Conservation (phyloP, 257 asterid genomes). For the Scutellaria barbata region DNA sequence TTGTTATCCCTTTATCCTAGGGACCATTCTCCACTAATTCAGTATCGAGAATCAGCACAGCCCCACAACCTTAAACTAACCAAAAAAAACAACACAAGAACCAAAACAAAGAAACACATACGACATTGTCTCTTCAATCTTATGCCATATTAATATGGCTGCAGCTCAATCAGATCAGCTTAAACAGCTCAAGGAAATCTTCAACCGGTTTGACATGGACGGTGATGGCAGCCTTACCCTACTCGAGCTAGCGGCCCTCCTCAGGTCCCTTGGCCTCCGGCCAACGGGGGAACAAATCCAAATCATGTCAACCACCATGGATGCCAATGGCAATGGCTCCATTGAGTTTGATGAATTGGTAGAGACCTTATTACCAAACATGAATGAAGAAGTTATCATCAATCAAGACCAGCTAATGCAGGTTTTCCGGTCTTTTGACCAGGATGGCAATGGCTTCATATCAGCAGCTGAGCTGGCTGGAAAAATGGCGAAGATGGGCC, state of each 20-base stretch:
- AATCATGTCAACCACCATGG: conserved; percentile 60
- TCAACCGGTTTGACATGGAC: conserved; percentile 88
- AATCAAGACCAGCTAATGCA: conserved; percentile 74
- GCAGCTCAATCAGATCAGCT: conserved; percentile 55
- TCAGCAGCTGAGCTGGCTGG: conserved; percentile 87
- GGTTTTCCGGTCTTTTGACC: conserved; percentile 75
- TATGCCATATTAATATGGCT: conserved; percentile 36
- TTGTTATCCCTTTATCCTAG: neutral
- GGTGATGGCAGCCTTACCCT: conserved; percentile 86
- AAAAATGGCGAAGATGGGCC: conserved; percentile 92
- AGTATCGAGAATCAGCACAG: conserved; percentile 10
- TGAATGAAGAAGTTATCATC: conserved; percentile 54
- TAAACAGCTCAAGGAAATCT: conserved; percentile 65
- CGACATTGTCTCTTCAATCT: neutral
- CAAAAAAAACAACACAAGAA: conserved; percentile 18
- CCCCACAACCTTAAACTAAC: conserved; percentile 33
- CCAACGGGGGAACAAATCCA: conserved; percentile 85
- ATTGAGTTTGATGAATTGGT: conserved; percentile 83
- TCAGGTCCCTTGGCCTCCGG: conserved; percentile 74
- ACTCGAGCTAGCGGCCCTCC: conserved; percentile 83
- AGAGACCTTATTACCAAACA: conserved; percentile 57
- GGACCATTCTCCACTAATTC: conserved; percentile 21
- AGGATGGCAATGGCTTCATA: conserved; percentile 84
- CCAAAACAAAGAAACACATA: neutral
- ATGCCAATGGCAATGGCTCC: conserved; percentile 80